Conservation (phyloP, 805 yeast genomes). For the Middelhovenomyces tepae region DNA sequence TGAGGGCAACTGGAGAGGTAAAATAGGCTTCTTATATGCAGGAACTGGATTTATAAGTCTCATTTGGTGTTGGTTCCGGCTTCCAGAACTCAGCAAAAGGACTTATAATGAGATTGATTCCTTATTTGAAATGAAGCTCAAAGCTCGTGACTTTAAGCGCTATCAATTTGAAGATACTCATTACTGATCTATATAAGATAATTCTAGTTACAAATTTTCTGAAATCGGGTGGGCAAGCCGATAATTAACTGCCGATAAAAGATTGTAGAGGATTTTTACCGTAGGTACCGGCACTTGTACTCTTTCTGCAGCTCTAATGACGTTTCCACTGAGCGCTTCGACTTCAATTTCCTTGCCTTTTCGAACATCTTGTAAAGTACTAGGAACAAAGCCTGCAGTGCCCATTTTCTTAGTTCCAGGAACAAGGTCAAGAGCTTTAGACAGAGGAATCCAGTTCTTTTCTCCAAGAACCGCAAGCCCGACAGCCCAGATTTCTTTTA, state of each 20-base stretch:
- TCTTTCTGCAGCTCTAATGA: conserved; percentile 9
- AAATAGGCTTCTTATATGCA: conserved; percentile 7
- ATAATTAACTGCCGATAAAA: conserved; percentile 9
- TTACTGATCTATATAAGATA: no score
- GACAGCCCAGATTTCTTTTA: conserved; percentile 10
- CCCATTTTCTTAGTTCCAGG: conserved; percentile 1
- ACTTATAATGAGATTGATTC: no score
- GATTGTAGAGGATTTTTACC: conserved; percentile 6
- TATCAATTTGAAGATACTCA: no score
- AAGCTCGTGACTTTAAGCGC: no score
- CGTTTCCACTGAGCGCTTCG: conserved; percentile 10
- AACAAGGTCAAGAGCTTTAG: conserved; percentile 3
- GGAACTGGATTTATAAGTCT: no score
- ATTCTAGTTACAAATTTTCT: no score
- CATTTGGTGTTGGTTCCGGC: no score
- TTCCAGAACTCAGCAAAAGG: no score
- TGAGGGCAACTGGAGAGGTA: conserved; percentile 12
- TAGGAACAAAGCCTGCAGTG: conserved; percentile 10
- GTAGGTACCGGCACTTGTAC: conserved; percentile 9
- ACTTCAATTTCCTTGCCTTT: conserved; percentile 11
- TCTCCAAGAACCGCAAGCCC: conserved; percentile 8
- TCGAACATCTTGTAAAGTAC: conserved; percentile 14
- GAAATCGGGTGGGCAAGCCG: no score
- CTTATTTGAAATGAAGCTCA: no score
- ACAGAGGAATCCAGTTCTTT: conserved; percentile 7